Conservation (phyloP, 371 early-diverging fungal genomes). For the Saksenaea oblongispora region DNA sequence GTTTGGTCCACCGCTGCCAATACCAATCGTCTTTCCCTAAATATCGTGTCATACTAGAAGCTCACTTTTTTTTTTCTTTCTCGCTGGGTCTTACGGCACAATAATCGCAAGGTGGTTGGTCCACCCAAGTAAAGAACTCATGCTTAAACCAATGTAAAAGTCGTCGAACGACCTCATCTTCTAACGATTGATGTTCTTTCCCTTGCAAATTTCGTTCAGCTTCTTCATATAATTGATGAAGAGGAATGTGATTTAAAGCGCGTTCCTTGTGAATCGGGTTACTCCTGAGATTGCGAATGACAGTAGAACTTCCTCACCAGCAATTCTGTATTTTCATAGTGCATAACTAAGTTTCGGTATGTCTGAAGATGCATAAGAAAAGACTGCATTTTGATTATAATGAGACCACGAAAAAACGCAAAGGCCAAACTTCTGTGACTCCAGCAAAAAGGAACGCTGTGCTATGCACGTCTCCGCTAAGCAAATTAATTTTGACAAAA, state of each 20-base stretch:
- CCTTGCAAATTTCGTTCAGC: conserved; percentile 17
- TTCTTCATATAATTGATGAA: conserved; percentile 51
- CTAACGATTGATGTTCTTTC: conserved; percentile 20
- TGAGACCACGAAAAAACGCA: background rate
- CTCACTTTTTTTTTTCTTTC: background rate
- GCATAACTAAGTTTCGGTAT: conserved; percentile 24
- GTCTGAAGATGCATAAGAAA: conserved; percentile 15
- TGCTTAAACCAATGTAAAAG: conserved; percentile 63
- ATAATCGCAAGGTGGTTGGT: conserved; percentile 55
- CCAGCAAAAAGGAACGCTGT: no score
- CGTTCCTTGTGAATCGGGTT: conserved; percentile 31
- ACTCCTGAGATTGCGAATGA: background rate
- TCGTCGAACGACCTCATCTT: conserved; percentile 38
- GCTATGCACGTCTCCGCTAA: no score
- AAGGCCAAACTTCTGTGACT: no score
- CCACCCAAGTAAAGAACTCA: conserved; percentile 72
- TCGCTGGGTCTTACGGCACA: conserved; percentile 45
- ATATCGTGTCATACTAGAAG: background rate
- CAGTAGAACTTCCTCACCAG: conserved; percentile 26
- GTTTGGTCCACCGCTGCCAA: conserved; percentile 42
- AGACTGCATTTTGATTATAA: background rate
- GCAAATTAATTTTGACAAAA: no score
- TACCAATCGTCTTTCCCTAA: conserved; percentile 31
- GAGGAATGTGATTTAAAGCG: conserved; percentile 48
- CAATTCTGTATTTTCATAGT: conserved; percentile 42